A percentile compares a stretch with the other conserved stretches of the same genome.
phyloP scores from a whole-genome alignment of 257 asterid species.

The Cinchona pubescens region DNA sequence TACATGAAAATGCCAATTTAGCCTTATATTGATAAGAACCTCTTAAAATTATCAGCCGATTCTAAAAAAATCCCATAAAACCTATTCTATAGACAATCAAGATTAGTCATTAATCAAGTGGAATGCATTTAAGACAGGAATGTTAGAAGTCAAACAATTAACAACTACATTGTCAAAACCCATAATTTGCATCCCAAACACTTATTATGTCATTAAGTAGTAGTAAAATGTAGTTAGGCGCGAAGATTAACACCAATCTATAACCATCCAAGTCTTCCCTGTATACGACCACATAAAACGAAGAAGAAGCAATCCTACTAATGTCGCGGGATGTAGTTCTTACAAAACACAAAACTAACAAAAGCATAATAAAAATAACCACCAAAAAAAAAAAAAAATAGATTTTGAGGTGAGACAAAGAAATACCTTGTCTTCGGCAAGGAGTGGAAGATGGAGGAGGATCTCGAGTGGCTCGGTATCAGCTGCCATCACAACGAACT shows the following conservation, averaged over 20 bases:
- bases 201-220: background rate
- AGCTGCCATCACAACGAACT: constrained; percentile 89
- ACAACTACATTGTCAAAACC: background rate
- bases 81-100: background rate
- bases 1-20: background rate
- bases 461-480: constrained; percentile 94
- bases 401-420: background rate
- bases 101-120: background rate
- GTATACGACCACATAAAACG: background rate
- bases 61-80: background rate
- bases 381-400: background rate
- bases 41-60: background rate
- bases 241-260: background rate
- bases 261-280: background rate
- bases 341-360: background rate
- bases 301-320: background rate
- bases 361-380: background rate
- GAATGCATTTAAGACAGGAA: background rate
- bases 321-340: background rate
- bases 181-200: background rate
- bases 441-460: constrained; percentile 92
- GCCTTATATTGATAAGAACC: background rate
- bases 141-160: background rate
- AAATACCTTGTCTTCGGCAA: constrained; percentile 87
- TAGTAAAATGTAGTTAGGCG: background rate